Conservation (phyloP, 192 early-diverging fungal genomes). For the Gigaspora rosea region DNA sequence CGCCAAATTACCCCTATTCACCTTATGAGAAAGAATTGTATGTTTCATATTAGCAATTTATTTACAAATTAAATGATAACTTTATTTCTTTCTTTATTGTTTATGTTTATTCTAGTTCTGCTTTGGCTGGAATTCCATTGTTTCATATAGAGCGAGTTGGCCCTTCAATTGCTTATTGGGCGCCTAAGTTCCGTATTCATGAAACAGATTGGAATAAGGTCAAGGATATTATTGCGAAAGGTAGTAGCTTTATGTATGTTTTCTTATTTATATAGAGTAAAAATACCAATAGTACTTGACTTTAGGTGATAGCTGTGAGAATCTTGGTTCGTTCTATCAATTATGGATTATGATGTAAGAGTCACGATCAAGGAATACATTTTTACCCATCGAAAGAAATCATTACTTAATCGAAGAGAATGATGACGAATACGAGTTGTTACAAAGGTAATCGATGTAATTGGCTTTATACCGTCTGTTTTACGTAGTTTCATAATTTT, state of each 20-base stretch:
- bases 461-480: not conserved
- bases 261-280: not conserved
- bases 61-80: not conserved
- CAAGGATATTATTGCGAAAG: constrained; percentile 8
- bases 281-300: not conserved
- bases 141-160: constrained; percentile 11
- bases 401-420: constrained; percentile 9
- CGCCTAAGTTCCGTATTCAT: not conserved
- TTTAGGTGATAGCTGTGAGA: constrained; percentile 8
- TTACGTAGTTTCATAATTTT: not conserved
- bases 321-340: constrained; percentile 7
- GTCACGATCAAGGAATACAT: not conserved
- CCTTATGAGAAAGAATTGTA: constrained; percentile 20
- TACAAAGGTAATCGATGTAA: not conserved
- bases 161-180: constrained; percentile 30
- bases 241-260: not conserved
- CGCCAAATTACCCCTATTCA: too few relatives aligned
- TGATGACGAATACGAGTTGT: not conserved
- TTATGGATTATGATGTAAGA: constrained; percentile 29
- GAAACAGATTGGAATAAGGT: constrained; percentile 22
- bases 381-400: constrained; percentile 5
- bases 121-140: constrained; percentile 9
- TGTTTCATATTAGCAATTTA: not conserved
- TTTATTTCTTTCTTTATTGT: not conserved
- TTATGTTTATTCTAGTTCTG: not conserved